These are phyloP conservation scores for Prunus persica DNA, from an alignment of 306 rosid genomes.

Conservation along the genomic window DNA sequence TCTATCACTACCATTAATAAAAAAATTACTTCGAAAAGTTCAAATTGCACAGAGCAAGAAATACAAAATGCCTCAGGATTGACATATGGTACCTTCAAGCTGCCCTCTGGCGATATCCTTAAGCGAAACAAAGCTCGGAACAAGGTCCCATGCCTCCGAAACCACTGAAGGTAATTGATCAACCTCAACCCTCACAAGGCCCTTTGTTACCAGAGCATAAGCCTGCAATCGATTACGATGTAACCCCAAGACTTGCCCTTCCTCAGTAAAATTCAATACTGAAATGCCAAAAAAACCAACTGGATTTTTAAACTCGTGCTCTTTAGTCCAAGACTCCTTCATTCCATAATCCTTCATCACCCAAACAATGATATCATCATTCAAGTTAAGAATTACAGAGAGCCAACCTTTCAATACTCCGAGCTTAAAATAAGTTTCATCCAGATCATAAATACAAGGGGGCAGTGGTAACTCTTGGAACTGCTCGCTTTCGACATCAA, in stretches of 20 bases:
- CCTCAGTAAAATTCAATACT: neutral
- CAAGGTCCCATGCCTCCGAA: too few species aligned
- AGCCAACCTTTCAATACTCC: neutral
- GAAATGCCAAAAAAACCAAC: neutral
- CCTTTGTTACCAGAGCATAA: neutral
- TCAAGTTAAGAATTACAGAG: neutral
- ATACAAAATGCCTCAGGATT: neutral
- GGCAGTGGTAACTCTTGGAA: neutral
- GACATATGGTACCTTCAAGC: neutral
- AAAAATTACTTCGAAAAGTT: too few species aligned
- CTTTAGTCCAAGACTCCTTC: neutral
- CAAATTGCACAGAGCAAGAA: too few species aligned
- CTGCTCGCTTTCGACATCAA: neutral
- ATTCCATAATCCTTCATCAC: neutral
- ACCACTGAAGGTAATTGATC: neutral
- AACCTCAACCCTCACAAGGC: conserved; percentile 8
- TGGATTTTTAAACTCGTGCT: neutral
- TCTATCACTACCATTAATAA: too few species aligned
- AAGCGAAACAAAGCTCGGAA: neutral
- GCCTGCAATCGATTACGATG: neutral
- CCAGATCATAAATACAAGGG: neutral
- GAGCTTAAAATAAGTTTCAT: neutral
- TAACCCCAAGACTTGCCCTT: neutral
- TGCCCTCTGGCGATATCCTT: neutral
- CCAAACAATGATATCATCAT: neutral